Percentiles rank a stretch among this genome's conserved stretches.
Evolutionary conservation across 306 rosid species (phyloP).

Genomic region (Castanea sativa): DNA sequence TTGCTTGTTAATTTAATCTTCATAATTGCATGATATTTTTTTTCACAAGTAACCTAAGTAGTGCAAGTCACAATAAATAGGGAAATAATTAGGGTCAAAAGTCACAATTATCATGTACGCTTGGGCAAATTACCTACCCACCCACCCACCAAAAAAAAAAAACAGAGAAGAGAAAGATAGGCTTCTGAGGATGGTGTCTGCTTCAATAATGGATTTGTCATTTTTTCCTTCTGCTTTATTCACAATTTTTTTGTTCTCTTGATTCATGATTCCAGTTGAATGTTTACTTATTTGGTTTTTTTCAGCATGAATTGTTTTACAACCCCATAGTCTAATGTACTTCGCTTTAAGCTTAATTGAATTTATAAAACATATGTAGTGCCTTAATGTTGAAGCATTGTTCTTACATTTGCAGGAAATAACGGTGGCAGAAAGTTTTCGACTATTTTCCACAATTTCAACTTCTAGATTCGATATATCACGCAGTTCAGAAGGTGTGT

Average conservation of each 20-base stretch:
- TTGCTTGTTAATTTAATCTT: background rate
- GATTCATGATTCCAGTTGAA: background rate
- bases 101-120: background rate
- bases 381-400: background rate
- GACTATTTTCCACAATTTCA: conserved; percentile 78
- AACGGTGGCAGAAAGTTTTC: conserved; percentile 73
- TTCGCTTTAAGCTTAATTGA: background rate
- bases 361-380: background rate
- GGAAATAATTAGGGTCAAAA: background rate
- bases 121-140: background rate
- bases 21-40: background rate
- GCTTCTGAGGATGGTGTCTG: background rate
- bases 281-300: background rate
- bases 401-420: conserved; percentile 55
- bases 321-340: background rate
- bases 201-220: background rate
- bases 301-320: background rate
- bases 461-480: conserved; percentile 47
- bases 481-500: conserved; percentile 52
- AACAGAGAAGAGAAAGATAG: background rate
- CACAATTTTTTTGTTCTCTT: background rate
- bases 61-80: no score
- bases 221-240: background rate
- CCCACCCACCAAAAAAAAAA: no score
- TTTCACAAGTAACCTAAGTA: background rate